phyloP scores from a whole-genome alignment of 495 filamentous ascomycete genomes.

The Lasiosphaeria hispida region DNA sequence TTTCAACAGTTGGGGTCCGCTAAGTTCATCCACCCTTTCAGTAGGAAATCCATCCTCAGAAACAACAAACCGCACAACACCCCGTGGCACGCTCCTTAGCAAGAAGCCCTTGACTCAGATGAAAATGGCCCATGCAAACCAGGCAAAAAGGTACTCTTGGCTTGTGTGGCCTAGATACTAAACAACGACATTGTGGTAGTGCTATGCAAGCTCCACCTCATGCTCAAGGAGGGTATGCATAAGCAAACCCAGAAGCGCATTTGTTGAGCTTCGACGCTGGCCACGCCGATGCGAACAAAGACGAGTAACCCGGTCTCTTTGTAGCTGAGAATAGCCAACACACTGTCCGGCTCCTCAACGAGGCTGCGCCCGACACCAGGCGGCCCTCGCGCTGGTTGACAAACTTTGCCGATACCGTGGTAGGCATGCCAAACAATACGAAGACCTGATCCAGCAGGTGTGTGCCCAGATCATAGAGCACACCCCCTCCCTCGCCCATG shows the following conservation, averaged over 20 bases:
- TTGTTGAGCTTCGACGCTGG: slow-evolving; percentile 69
- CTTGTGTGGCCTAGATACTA: too few species aligned
- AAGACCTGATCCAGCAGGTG: slow-evolving; percentile 83
- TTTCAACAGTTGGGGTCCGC: too few species aligned
- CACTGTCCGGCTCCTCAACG: slow-evolving; percentile 63
- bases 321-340: slow-evolving; percentile 70
- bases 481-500: slow-evolving; percentile 63
- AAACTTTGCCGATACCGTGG: slow-evolving; percentile 65
- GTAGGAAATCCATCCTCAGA: too few species aligned
- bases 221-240: too few species aligned
- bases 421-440: slow-evolving; percentile 71
- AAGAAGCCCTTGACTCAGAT: too few species aligned
- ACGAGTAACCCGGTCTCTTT: slow-evolving; percentile 54
- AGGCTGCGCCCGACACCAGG: slow-evolving; percentile 38
- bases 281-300: slow-evolving; percentile 66
- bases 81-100: too few species aligned
- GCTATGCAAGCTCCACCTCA: too few species aligned
- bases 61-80: too few species aligned
- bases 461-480: slow-evolving; percentile 78
- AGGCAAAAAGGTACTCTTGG: too few species aligned
- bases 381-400: slow-evolving; percentile 59
- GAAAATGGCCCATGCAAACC: too few species aligned
- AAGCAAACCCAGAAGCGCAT: slow-evolving; percentile 81
- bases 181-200: too few species aligned
- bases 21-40: too few species aligned